These are phyloP conservation scores for Gymnopilus dilepis DNA, from an alignment of 768 basidiomycete species.

Conservation along the genomic window DNA sequence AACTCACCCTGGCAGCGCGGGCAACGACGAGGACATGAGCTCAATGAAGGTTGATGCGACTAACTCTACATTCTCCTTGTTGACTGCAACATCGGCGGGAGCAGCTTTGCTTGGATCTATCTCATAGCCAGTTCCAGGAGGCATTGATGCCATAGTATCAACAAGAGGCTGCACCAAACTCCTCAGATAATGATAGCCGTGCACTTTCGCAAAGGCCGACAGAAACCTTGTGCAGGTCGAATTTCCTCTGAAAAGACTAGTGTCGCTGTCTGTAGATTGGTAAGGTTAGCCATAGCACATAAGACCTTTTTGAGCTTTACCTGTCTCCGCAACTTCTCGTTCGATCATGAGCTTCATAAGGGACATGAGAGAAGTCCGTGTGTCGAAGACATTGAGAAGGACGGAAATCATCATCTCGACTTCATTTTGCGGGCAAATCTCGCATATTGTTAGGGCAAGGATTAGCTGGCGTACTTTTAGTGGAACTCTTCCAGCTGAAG, in stretches of 20 bases:
- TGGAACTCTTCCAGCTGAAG: neutral
- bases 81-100: constrained; percentile 67
- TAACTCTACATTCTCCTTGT: constrained; percentile 71
- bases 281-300: constrained; percentile 5
- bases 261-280: constrained; percentile 66
- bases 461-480: constrained; percentile 54
- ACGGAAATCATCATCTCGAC: constrained; percentile 87
- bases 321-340: constrained; percentile 78
- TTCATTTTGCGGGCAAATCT: constrained; percentile 79
- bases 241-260: constrained; percentile 86
- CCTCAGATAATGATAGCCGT: constrained; percentile 92
- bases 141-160: constrained; percentile 72
- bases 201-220: constrained; percentile 85
- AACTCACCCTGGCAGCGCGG: constrained; percentile 74
- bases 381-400: constrained; percentile 86
- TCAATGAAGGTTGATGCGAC: constrained; percentile 79
- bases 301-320: constrained; percentile 42
- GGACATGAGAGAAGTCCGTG: constrained; percentile 68
- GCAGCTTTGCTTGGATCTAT: constrained; percentile 69
- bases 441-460: constrained; percentile 85
- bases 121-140: constrained; percentile 76
- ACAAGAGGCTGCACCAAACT: constrained; percentile 79
- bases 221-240: constrained; percentile 87
- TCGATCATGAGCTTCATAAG: constrained; percentile 87
- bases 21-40: constrained; percentile 72